These are phyloP conservation scores for Sarocladiaceae sp. DNA, from an alignment of 2,329 filamentous ascomycete species.

Conservation along the genomic window DNA sequence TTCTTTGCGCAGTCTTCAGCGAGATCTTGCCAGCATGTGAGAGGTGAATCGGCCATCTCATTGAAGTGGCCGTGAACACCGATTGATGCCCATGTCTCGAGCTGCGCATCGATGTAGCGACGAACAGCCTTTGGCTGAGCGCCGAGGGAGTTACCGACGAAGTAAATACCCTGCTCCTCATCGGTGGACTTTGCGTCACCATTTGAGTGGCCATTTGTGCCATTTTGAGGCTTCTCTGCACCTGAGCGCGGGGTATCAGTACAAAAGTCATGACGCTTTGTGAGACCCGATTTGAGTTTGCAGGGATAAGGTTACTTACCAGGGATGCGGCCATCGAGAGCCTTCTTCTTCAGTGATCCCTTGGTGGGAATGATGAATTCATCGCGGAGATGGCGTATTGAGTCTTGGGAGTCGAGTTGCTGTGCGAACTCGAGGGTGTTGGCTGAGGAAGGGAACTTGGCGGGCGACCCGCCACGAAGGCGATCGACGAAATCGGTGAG, in stretches of 20 bases:
- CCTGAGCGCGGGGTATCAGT: background rate
- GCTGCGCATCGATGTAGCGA: slow-evolving; percentile 64
- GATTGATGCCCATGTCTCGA: slow-evolving; percentile 79
- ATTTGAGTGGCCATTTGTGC: slow-evolving; percentile 19
- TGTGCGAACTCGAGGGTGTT: slow-evolving; percentile 44
- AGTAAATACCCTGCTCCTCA: slow-evolving; percentile 57
- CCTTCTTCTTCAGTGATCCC: slow-evolving; percentile 62
- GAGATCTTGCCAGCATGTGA: slow-evolving; percentile 73
- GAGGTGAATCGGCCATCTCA: slow-evolving; percentile 60
- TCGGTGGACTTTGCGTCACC: slow-evolving; percentile 21
- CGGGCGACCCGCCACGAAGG: slow-evolving; percentile 34
- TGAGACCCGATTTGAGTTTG: too few relatives aligned
- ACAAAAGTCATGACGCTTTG: too few relatives aligned
- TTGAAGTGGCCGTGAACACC: slow-evolving; percentile 83
- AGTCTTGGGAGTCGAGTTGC: slow-evolving; percentile 55
- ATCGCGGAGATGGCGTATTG: slow-evolving; percentile 55
- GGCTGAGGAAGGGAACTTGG: slow-evolving; percentile 44
- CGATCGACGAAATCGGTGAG: slow-evolving; percentile 32
- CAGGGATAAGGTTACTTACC: too few relatives aligned
- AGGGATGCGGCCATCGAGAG: slow-evolving; percentile 42
- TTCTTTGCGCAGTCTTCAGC: slow-evolving; percentile 69
- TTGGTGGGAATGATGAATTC: slow-evolving; percentile 78
- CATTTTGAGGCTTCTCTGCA: slow-evolving; percentile 13
- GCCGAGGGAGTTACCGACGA: slow-evolving; percentile 87
- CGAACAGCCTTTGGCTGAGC: slow-evolving; percentile 70